phyloP scores from a whole-genome alignment of 2,329 filamentous ascomycete species.

The Cytospora paraplurivora region DNA sequence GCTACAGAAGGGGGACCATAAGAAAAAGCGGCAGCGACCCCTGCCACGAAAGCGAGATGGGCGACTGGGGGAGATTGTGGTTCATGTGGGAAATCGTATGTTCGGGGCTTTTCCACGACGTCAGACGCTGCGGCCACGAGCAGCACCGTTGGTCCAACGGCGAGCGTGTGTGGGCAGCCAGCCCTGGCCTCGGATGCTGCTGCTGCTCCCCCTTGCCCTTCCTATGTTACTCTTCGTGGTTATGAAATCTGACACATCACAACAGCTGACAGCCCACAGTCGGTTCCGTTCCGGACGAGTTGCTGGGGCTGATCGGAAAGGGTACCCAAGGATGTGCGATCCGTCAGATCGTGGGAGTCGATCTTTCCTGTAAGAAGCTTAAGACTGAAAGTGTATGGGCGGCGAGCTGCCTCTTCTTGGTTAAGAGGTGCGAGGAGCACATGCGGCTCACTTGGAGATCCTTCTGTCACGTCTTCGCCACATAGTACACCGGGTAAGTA shows the following conservation, averaged over 20 bases:
- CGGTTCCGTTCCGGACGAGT: conserved; percentile 24
- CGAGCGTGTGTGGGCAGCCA: conserved; percentile 21
- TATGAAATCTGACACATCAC: conserved; percentile 25
- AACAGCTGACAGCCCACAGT: conserved; percentile 22
- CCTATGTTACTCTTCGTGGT: conserved; percentile 17
- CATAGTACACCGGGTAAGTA: background rate
- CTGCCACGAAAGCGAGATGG: conserved; percentile 13
- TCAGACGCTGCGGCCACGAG: conserved; percentile 22
- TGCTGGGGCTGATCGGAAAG: conserved; percentile 21
- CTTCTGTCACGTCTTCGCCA: background rate
- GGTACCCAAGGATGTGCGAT: conserved; percentile 11
- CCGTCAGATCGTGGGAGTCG: conserved; percentile 24
- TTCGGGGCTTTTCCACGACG: conserved; percentile 21
- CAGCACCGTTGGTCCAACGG: conserved; percentile 20
- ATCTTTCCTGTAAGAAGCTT: conserved; percentile 23
- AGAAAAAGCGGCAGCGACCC: background rate
- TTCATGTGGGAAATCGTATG: conserved; percentile 22
- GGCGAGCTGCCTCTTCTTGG: conserved; percentile 19
- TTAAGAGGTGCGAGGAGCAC: background rate
- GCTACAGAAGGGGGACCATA: background rate
- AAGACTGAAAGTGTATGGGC: background rate
- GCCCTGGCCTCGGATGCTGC: background rate
- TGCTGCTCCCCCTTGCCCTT: background rate
- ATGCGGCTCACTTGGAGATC: conserved; percentile 7
- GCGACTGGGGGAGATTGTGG: conserved; percentile 8